Percentiles rank a stretch among this genome's conserved stretches.
Conservation (phyloP, 2,329 filamentous ascomycete genomes). For the Ascochyta clinopodiicola region DNA sequence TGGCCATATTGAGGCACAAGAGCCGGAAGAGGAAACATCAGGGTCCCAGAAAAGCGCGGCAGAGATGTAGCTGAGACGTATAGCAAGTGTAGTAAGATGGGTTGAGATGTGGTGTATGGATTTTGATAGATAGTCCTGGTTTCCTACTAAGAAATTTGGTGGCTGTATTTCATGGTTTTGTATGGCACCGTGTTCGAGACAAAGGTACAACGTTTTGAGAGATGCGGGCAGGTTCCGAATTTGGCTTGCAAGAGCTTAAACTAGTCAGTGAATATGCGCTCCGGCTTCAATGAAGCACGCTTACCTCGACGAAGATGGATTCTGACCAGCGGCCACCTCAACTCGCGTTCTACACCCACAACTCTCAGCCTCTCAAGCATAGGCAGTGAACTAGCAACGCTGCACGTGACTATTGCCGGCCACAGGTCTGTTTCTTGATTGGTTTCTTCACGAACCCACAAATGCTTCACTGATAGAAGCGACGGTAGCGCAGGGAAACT, state of each 20-base stretch:
- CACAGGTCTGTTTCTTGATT: conserved; percentile 1
- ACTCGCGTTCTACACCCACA: neutral
- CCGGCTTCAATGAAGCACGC: neutral
- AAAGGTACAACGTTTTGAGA: neutral
- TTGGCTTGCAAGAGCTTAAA: neutral
- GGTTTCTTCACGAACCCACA: neutral
- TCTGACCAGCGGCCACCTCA: neutral
- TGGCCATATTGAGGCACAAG: neutral
- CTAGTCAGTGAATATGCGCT: neutral
- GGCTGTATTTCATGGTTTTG: neutral
- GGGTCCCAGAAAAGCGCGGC: neutral
- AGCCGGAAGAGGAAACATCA: neutral
- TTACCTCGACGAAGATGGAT: neutral
- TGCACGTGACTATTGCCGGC: neutral
- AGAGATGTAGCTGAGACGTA: neutral
- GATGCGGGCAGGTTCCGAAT: neutral
- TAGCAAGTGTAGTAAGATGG: neutral
- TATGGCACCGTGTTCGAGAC: neutral
- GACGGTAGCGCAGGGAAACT: neutral
- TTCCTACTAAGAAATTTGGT: neutral
- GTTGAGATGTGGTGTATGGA: neutral
- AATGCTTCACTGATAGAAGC: neutral
- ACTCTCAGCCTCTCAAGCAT: neutral
- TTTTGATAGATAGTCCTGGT: neutral
- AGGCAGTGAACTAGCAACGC: neutral